A percentile compares a stretch with the other conserved stretches of the same genome.
phyloP scores from a whole-genome alignment of 169 alveolate genomes.

The Plasmodium malariae region DNA sequence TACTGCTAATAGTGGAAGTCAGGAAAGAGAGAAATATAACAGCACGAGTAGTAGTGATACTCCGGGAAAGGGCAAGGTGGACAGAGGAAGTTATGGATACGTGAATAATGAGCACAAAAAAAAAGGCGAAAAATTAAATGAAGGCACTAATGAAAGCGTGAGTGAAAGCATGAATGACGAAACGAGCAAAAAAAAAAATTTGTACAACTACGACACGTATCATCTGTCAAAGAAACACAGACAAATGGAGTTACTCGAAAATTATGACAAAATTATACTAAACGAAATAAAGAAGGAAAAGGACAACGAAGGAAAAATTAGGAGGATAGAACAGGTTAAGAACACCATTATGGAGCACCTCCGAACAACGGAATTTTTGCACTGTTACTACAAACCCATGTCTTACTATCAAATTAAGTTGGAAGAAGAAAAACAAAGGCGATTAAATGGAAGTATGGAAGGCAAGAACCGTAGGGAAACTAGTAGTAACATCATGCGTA shows the following conservation, averaged over 20 bases:
- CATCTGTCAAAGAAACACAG: not conserved
- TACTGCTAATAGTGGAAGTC: too few species aligned
- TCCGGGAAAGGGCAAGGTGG: too few species aligned
- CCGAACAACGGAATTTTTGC: slow-evolving; percentile 44
- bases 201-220: slow-evolving; percentile 2
- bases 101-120: too few species aligned
- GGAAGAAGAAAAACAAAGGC: slow-evolving; percentile 43
- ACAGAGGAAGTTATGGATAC: too few species aligned
- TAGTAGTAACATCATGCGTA: not conserved
- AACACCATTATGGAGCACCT: slow-evolving; percentile 43
- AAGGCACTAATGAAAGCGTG: too few species aligned
- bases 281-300: slow-evolving; percentile 21
- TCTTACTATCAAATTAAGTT: slow-evolving; percentile 65
- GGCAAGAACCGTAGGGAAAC: not conserved
- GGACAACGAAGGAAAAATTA: slow-evolving; percentile 8
- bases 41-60: too few species aligned
- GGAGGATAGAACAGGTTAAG: slow-evolving; percentile 30
- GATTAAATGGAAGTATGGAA: not conserved
- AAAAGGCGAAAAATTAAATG: too few species aligned
- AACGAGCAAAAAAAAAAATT: too few species aligned
- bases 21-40: too few species aligned
- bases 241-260: slow-evolving; percentile 60
- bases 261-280: slow-evolving; percentile 44
- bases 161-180: too few species aligned
- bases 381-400: slow-evolving; percentile 68